Conservation (phyloP, 495 filamentous ascomycete genomes). For the Podospora bellae-mahoneyi region DNA sequence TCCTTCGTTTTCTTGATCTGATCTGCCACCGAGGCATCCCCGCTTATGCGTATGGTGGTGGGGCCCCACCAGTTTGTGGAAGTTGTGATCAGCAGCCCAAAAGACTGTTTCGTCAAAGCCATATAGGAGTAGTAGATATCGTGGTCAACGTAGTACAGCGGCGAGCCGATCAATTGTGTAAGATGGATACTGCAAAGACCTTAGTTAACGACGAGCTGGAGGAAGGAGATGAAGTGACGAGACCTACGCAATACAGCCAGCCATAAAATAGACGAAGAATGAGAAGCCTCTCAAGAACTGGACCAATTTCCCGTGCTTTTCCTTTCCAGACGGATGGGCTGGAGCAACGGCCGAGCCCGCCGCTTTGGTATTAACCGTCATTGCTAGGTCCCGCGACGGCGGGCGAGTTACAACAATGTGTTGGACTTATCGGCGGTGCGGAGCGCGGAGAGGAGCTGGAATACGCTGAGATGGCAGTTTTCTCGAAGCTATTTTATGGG, state of each 20-base stretch:
- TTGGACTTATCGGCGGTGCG: background rate
- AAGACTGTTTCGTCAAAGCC: conserved; percentile 71
- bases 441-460: background rate
- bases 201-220: background rate
- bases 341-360: conserved; percentile 14
- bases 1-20: conserved; percentile 62
- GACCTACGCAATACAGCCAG: conserved; percentile 47
- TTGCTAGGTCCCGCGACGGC: background rate
- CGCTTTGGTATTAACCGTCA: conserved; percentile 10
- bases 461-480: background rate
- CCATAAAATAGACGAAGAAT: conserved; percentile 62
- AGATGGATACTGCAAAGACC: conserved; percentile 49
- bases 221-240: background rate
- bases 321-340: conserved; percentile 59
- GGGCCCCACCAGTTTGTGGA: conserved; percentile 83
- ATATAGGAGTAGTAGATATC: conserved; percentile 75
- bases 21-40: conserved; percentile 67
- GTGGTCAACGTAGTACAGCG: conserved; percentile 65
- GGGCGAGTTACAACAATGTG: background rate
- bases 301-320: conserved; percentile 64
- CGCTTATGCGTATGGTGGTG: conserved; percentile 70
- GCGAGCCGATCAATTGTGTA: conserved; percentile 65
- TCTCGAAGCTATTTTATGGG: background rate
- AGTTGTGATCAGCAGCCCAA: conserved; percentile 68
- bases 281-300: conserved; percentile 63